Evolutionary conservation across 2,329 filamentous ascomycete species (phyloP), one percentile per base, ranked within the genome.

Genomic region (Moelleriella libera): DNA sequence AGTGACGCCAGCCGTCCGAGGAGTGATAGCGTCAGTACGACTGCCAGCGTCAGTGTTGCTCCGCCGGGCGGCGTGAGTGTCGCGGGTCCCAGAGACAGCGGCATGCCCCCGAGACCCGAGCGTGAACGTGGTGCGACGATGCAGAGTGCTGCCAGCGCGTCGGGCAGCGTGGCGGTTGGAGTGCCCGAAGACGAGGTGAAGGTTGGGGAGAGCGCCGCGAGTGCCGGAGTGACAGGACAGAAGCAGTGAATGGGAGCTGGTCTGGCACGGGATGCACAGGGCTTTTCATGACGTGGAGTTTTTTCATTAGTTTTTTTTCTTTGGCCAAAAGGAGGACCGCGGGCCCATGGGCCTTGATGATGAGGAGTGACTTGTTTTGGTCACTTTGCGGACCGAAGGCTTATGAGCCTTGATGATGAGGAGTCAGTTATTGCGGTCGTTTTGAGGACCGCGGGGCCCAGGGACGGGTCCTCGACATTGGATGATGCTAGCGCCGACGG

Each of bases 171-270:
- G 3, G 73, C 63, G 5, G 68, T 77, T 0, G 76, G 76, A 2
- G 76, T 79, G 3, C 70, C 75, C 0, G 77, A 80, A 42, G 76
- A 80, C 44, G 76, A 78, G 57, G 61, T 82, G 42, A 68, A 69
- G 46, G 76, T 82, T 30, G 78, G 78, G 2, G 77, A 82, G 64
- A 81, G 77, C 51, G 78, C 78, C 1, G 74, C 76, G 1, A 79
- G 74, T 54, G 58, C 60, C 12, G 60, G 61, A 14, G 53, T 63
- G 14, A 51, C 10, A 10, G 42, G 47, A 12, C 44, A 50, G 41
- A 47, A 44, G 30, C 30, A 32, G 37, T 39, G 32, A 31, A 2
- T 3, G 21, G 3, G 21, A 21, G 21, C 21, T 21, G 21, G 21
- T 21, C 21, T 21, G 21, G 21, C 21, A 21, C 21, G 21, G 21